These are phyloP conservation scores for Termitomyces sp. DNA, from an alignment of 768 basidiomycete genomes.

Conservation along the genomic window DNA sequence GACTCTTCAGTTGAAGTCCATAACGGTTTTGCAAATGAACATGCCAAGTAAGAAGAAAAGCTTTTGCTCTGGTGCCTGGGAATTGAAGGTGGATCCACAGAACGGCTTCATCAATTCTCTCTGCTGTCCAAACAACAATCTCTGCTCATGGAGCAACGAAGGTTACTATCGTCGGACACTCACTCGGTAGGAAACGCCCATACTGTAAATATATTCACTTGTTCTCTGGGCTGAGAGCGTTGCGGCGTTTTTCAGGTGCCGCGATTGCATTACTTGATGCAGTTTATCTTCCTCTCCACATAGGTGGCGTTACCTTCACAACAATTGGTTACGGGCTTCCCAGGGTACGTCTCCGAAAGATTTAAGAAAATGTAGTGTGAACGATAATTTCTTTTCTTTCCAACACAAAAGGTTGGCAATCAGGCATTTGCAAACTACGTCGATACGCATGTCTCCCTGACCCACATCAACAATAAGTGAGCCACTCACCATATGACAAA, in stretches of 20 bases:
- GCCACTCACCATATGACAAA: not conserved
- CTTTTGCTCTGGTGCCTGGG: too few relatives aligned
- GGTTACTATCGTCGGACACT: constrained; percentile 34
- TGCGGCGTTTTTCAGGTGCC: constrained; percentile 22
- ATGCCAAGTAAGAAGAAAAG: constrained; percentile 5
- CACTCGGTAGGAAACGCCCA: constrained; percentile 23
- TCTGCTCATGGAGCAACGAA: constrained; percentile 14
- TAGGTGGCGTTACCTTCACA: constrained; percentile 16
- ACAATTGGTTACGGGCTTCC: constrained; percentile 19
- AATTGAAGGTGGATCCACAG: constrained; percentile 10
- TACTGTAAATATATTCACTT: too few relatives aligned
- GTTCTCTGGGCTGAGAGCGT: not conserved
- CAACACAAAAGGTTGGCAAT: constrained; percentile 44
- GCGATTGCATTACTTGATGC: constrained; percentile 37
- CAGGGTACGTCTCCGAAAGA: constrained; percentile 8
- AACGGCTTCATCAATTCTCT: constrained; percentile 22
- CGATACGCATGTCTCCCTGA: constrained; percentile 36
- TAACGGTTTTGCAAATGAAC: constrained; percentile 19
- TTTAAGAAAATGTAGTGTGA: too few relatives aligned
- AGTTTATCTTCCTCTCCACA: constrained; percentile 36
- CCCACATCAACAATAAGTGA: constrained; percentile 46
- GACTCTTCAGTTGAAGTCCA: constrained; percentile 19
- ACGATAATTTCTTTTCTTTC: too few relatives aligned
- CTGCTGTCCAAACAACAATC: constrained; percentile 24
- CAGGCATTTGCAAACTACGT: constrained; percentile 53